phyloP scores from a whole-genome alignment of 306 rosid genomes.

The Canavalia gladiata region DNA sequence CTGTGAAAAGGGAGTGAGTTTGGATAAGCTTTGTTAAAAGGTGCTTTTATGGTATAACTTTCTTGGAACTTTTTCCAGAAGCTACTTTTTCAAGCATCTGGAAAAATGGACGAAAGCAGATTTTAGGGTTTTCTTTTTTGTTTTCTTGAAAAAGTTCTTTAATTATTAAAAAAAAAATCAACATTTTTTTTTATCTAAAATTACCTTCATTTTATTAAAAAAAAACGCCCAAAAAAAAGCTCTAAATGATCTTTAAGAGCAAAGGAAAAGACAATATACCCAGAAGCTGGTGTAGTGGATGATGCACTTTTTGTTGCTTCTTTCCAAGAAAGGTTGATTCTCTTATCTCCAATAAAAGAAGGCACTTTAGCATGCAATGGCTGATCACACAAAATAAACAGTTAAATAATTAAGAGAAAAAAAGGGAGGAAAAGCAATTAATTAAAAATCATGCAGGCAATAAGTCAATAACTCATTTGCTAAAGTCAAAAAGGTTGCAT shows the following conservation, averaged over 20 bases:
- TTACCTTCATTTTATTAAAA: neutral
- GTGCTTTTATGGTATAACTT: neutral
- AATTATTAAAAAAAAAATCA: neutral
- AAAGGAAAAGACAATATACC: conserved; percentile 62
- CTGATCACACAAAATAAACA: conserved; percentile 48
- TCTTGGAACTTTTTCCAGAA: neutral
- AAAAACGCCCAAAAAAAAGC: neutral
- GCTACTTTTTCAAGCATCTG: neutral
- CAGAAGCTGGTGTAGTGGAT: conserved; percentile 60
- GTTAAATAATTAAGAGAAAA: neutral
- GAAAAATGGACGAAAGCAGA: neutral
- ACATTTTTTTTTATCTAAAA: neutral
- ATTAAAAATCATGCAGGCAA: conserved; percentile 25
- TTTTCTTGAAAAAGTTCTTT: neutral
- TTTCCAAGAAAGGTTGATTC: conserved; percentile 95
- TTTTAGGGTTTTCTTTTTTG: neutral
- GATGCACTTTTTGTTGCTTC: conserved; percentile 73
- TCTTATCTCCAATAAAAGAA: conserved; percentile 86
- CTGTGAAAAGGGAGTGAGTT: neutral
- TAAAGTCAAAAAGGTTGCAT: conserved; percentile 17
- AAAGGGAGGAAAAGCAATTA: neutral
- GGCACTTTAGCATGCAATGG: conserved; percentile 75
- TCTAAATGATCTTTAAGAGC: conserved; percentile 24
- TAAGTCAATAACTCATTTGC: conserved; percentile 8
- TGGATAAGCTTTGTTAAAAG: neutral